These are phyloP conservation scores for Mycena pura DNA, from an alignment of 768 basidiomycete genomes.

Conservation along the genomic window DNA sequence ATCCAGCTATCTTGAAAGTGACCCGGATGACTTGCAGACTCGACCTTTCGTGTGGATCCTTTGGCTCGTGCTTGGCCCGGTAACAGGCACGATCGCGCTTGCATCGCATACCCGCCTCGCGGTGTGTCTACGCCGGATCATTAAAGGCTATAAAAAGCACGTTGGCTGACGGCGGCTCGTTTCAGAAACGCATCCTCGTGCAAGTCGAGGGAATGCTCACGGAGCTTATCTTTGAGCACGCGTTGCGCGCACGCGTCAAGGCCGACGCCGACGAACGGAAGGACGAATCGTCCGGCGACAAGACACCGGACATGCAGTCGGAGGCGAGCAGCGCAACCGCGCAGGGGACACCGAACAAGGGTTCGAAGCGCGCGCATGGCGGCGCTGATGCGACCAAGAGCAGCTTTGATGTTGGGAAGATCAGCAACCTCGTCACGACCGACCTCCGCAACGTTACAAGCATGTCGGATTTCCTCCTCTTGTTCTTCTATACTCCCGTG, in stretches of 20 bases:
- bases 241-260: slow-evolving; percentile 58
- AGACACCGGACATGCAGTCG: slow-evolving; percentile 19
- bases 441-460: slow-evolving; percentile 39
- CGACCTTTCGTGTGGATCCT: slow-evolving; percentile 61
- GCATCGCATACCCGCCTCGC: slow-evolving; percentile 47
- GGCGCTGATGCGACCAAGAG: slow-evolving; percentile 30
- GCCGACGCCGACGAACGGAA: slow-evolving; percentile 29
- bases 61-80: slow-evolving; percentile 44
- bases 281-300: slow-evolving; percentile 5
- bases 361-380: slow-evolving; percentile 7
- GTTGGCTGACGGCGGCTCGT: background rate
- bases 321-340: slow-evolving; percentile 25
- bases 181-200: slow-evolving; percentile 28
- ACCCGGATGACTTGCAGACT: slow-evolving; percentile 44
- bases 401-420: slow-evolving; percentile 50
- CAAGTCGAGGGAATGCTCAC: slow-evolving; percentile 32
- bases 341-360: slow-evolving; percentile 18
- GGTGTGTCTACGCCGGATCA: background rate
- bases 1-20: slow-evolving; percentile 47
- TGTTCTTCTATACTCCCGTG: slow-evolving; percentile 32
- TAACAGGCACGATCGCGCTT: slow-evolving; percentile 40
- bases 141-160: background rate
- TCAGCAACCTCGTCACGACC: slow-evolving; percentile 65
- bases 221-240: slow-evolving; percentile 35
- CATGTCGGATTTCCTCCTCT: slow-evolving; percentile 26